Base-by-base conservation (phyloP, 208 protist genomes). In the Angomonas deanei region DNA sequence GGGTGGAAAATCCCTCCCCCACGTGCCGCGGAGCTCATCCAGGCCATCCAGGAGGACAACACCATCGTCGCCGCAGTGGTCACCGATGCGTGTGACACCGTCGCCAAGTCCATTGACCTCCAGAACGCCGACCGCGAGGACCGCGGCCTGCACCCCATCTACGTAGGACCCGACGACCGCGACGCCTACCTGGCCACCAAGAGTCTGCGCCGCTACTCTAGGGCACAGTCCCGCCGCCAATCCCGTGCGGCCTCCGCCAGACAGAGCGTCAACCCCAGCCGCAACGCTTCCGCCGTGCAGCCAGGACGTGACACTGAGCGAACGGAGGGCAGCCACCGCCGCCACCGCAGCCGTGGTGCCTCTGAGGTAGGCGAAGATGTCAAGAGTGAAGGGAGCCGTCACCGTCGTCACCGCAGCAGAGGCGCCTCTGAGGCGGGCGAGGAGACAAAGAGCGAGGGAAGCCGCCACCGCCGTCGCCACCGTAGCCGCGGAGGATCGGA, bases 121-220 rank as follows among this genome's bases (percentile, higher is more conserved):
- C 70, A 61, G 27, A 94, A 94, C 70, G 61, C 76, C 13, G 72
- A 73, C 27, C 73, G 88, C 23, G 83, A 88, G 60, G 71, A 72
- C 31, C 72, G 60, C 4, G 80, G 76, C 47, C 59, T 81, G 49
- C 83, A 88, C 60, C 83, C 85, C 0, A 68, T 94, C 52, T 92
- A 92, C 72, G 79, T 94, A 34, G 85, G 85, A 1, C 85, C 85
- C 28, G 84, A 94, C 57, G 88, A 94, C 66, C 82, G 81, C 19
- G 88, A 90, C 61, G 88, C 88, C 26, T 92, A 92, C 66, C 68
- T 89, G 30, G 84, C 84, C 28, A 94, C 88, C 15, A 89, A 85
- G 60, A 91, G 82, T 71, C 72, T 89, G 42, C 72, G 79, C 34
- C 84, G 81, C 42, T 82, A 82, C 76, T 91, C 84, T 10, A 79